Base-by-base conservation (phyloP, 179 eudicot genomes). In the Kewa caespitosa region DNA sequence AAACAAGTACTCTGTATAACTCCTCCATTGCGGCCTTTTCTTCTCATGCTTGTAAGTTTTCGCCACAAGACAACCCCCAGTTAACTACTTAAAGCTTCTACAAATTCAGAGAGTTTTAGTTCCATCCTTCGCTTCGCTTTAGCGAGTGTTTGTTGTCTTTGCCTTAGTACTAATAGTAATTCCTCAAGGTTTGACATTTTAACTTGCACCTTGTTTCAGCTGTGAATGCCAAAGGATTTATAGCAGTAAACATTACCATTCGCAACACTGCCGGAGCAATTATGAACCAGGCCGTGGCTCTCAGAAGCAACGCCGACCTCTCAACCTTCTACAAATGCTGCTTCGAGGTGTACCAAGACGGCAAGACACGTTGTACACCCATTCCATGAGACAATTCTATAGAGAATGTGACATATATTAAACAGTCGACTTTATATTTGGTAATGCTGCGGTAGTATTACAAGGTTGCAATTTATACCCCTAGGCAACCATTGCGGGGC, bases 331-430 rank as follows among this genome's bases (percentile, higher is more conserved):
- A 34, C 28, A 38, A 30, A 36, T 70, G 74, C 36, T 52, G 74
- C 33, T 71, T 71, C 64, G 54, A 52, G 23, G 74, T 63, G 15
- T 71, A 71, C 64, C 74, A 71, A 71, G 74, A 71, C 74, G 54
- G 46, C 74, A 71, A 71, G 74, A 71, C 74, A 71, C 74, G 1
- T 46, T 71, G n/a, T 54, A 71, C 4, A 64, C 54, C n/a, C 74
- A 71, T 25, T 71, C 74, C 63, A 50, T 71, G 74, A 71, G 74
- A 8, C 74, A 71, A 25, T 71, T 71, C 74, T 71, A 71, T 14
- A 52, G 74, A 15, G 74, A 71, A n/a, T 71, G 74, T 37, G 64
- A 71, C 65, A 71, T 70, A 20, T 70, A 70, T 13, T 61, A 62
- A 33, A 70, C 74, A 31, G 42, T 70, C 8, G 74, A 70, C n/a